These are phyloP conservation scores for Alternaria sp. DNA, from an alignment of 2,329 filamentous ascomycete genomes.

Conservation along the genomic window DNA sequence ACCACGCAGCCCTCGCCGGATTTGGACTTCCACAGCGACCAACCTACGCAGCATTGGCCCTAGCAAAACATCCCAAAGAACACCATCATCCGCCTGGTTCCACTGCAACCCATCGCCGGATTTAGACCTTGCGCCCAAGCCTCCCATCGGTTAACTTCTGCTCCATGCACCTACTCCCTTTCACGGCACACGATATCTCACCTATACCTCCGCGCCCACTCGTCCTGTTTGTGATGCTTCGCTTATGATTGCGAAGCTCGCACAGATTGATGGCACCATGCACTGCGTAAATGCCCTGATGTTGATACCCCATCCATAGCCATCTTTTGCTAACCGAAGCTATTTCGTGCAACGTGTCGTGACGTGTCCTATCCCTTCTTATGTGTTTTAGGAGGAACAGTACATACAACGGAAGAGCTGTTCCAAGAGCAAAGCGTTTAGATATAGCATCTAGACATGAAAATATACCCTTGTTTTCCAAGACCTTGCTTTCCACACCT, in stretches of 20 bases:
- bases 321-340: not conserved
- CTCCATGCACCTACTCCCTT: not conserved
- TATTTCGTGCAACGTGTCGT: not conserved
- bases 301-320: not conserved
- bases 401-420: not conserved
- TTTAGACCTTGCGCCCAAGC: not conserved
- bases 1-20: not conserved
- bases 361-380: not conserved
- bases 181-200: not conserved
- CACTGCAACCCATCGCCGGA: not conserved
- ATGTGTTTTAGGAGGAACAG: not conserved
- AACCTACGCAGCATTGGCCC: slow-evolving; percentile 2
- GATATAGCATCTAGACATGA: not conserved
- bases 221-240: slow-evolving; percentile 6
- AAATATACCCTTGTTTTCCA: not conserved
- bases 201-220: not conserved
- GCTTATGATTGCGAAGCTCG: slow-evolving; percentile 2
- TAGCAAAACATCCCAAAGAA: not conserved
- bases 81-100: not conserved
- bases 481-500: not conserved
- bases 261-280: not conserved
- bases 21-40: not conserved
- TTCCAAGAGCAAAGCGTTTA: not conserved
- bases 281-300: not conserved
- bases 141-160: not conserved